Evolutionary conservation across 805 yeast genomes (phyloP).

Genomic region (Myxozyma mucilagina): DNA sequence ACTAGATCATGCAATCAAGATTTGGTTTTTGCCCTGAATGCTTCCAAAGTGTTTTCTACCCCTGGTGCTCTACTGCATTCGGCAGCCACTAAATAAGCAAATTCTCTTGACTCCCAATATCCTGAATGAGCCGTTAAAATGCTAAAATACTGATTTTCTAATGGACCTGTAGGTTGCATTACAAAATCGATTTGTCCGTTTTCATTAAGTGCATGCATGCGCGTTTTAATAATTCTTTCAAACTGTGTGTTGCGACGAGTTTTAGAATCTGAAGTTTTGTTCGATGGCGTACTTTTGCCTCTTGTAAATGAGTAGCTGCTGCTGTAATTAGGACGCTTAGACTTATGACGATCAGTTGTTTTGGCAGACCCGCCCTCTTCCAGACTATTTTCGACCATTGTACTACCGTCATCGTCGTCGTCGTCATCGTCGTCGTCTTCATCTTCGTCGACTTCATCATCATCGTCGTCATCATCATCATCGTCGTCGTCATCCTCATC

Average conservation of each 20-base stretch:
- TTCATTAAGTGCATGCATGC: conserved; percentile 58
- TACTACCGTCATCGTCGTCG: conserved; percentile 4
- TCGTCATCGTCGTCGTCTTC: conserved; percentile 1
- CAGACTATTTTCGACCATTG: background rate
- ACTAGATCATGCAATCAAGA: background rate
- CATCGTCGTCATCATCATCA: conserved; percentile 6
- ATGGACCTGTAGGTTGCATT: conserved; percentile 57
- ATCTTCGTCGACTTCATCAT: conserved; percentile 4
- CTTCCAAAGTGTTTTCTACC: conserved; percentile 34
- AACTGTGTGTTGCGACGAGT: conserved; percentile 3
- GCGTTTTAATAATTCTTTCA: conserved; percentile 33
- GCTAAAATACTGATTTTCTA: conserved; percentile 76
- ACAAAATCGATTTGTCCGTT: conserved; percentile 84
- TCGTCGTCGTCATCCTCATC: conserved; percentile 5
- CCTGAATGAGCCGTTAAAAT: conserved; percentile 88
- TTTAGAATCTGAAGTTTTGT: background rate
- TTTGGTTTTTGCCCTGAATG: conserved; percentile 21
- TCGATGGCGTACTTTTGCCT: conserved; percentile 2
- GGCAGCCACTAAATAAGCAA: conserved; percentile 59
- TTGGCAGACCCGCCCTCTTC: background rate
- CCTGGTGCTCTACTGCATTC: conserved; percentile 41
- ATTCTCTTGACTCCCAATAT: conserved; percentile 82
- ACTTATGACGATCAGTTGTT: background rate
- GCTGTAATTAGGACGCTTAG: conserved; percentile 1
- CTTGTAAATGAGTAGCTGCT: conserved; percentile 18